Percentiles rank a stretch among this genome's conserved stretches.
phyloP scores from a whole-genome alignment of 2,329 filamentous ascomycete species.

The Calonectria multiphialidica region DNA sequence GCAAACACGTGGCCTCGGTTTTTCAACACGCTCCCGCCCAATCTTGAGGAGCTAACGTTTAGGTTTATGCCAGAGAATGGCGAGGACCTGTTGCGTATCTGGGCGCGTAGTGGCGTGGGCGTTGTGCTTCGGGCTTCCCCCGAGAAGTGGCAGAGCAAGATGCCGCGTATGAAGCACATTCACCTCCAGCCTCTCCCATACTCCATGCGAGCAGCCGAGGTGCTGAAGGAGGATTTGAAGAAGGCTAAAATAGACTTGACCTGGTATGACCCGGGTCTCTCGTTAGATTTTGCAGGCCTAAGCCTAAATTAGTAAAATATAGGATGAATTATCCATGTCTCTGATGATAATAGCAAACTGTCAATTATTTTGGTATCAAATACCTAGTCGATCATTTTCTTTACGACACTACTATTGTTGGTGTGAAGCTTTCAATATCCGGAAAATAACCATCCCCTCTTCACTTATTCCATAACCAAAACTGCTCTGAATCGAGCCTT shows the following conservation, averaged over 20 bases:
- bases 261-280: not conserved
- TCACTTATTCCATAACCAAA: too few relatives aligned
- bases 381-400: too few relatives aligned
- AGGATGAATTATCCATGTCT: too few relatives aligned
- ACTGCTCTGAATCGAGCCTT: too few relatives aligned
- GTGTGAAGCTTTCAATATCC: too few relatives aligned
- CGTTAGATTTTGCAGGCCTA: not conserved
- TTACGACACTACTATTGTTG: too few relatives aligned
- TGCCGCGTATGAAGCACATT: not conserved
- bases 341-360: too few relatives aligned
- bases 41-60: not conserved
- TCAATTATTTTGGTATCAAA: too few relatives aligned
- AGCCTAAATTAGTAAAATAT: not conserved
- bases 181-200: not conserved
- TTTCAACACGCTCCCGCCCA: not conserved
- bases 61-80: not conserved
- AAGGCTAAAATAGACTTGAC: not conserved
- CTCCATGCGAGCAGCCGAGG: not conserved
- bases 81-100: conserved; percentile 2
- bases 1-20: not conserved
- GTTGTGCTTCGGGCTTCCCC: not conserved
- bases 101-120: not conserved
- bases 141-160: not conserved
- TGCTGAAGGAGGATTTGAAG: not conserved
- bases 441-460: too few relatives aligned